Evolutionary conservation across 169 alveolate species (phyloP).

Genomic region (Plasmodium vinckei): DNA sequence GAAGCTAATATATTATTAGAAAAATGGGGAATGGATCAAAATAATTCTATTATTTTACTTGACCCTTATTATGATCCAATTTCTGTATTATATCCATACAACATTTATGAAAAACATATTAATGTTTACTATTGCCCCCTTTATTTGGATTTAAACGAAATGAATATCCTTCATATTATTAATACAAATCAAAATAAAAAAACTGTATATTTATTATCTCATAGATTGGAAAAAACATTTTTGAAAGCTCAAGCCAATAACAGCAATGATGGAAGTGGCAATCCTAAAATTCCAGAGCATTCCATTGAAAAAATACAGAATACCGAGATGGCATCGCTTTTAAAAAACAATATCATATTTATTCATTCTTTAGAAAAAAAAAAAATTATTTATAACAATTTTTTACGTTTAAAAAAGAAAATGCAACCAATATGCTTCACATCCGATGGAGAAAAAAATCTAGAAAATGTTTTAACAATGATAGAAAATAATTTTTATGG

Average conservation of each 20-base stretch:
- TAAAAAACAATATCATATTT: slow-evolving; percentile 8
- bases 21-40: slow-evolving; percentile 60
- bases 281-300: neutral
- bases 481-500: slow-evolving; percentile 31
- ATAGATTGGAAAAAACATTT: neutral
- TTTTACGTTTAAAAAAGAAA: slow-evolving; percentile 22
- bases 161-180: slow-evolving; percentile 30
- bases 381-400: slow-evolving; percentile 26
- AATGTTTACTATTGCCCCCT: slow-evolving; percentile 53
- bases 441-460: slow-evolving; percentile 11
- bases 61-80: slow-evolving; percentile 65
- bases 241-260: neutral
- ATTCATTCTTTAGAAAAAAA: slow-evolving; percentile 28
- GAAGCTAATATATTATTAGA: slow-evolving; percentile 50
- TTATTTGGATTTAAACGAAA: slow-evolving; percentile 46
- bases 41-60: slow-evolving; percentile 39
- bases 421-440: slow-evolving; percentile 52
- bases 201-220: slow-evolving; percentile 24
- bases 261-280: neutral
- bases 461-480: slow-evolving; percentile 40
- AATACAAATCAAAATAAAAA: slow-evolving; percentile 23
- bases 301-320: neutral
- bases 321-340: neutral
- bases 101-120: slow-evolving; percentile 40
- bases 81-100: slow-evolving; percentile 35